Evolutionary conservation across 768 basidiomycete species (phyloP).

Genomic region (Phlegmacium glaucopus): DNA sequence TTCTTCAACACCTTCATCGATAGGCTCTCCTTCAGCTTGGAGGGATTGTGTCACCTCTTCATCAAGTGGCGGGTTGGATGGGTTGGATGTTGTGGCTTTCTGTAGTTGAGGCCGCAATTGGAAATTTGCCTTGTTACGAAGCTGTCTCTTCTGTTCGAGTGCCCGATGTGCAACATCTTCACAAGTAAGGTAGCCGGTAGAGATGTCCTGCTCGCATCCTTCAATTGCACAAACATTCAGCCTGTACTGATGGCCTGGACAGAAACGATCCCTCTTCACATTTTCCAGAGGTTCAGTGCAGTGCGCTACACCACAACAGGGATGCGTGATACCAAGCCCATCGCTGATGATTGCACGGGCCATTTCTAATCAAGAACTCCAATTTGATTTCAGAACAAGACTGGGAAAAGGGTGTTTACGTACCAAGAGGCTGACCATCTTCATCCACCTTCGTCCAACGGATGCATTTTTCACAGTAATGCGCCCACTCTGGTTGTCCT

Average conservation of each 20-base stretch:
- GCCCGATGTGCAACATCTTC: conserved; percentile 14
- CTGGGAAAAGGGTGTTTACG: no score
- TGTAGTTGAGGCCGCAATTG: conserved; percentile 19
- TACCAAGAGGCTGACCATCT: no score
- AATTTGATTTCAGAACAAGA: no score
- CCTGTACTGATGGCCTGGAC: conserved; percentile 13
- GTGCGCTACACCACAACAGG: conserved; percentile 26
- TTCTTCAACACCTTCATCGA: no score
- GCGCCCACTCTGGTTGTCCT: no score
- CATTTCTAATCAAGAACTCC: no score
- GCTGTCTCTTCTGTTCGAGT: conserved; percentile 18
- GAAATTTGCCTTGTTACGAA: conserved; percentile 18
- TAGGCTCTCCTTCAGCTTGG: conserved; percentile 2
- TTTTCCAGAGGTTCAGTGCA: conserved; percentile 18
- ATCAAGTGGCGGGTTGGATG: no score
- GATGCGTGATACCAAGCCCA: conserved; percentile 25
- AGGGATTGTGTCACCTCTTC: no score
- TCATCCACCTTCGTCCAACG: no score
- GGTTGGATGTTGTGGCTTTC: neutral
- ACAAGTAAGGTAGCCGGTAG: conserved; percentile 19
- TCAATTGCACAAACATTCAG: conserved; percentile 16
- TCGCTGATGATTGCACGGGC: no score
- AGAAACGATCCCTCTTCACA: conserved; percentile 19
- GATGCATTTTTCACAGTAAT: no score
- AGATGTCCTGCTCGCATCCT: conserved; percentile 9